Conservation (phyloP, 495 filamentous ascomycete genomes). For the Penicillium daleae region DNA sequence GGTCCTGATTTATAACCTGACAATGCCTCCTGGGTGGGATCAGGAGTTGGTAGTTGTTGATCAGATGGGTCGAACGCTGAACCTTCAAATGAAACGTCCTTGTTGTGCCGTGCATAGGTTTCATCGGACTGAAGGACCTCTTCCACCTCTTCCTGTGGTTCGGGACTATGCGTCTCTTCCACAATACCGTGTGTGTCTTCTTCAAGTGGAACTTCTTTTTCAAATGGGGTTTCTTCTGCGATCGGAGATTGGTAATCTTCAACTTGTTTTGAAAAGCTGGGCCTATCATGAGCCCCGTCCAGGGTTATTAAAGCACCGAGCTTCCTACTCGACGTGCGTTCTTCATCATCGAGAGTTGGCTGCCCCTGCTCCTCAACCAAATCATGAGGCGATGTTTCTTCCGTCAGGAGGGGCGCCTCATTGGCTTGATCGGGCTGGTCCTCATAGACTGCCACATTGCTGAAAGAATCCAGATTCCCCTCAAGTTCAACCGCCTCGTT, state of each 20-base stretch:
- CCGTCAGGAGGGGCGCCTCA: not conserved
- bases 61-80: not conserved
- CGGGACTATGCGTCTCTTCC: not conserved
- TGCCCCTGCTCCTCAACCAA: not conserved
- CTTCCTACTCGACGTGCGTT: not conserved
- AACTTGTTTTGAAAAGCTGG: not conserved
- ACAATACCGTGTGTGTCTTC: not conserved
- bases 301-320: not conserved
- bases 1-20: not conserved
- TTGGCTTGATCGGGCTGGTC: not conserved
- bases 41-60: constrained; percentile 28
- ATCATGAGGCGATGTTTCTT: not conserved
- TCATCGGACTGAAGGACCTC: not conserved
- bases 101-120: not conserved
- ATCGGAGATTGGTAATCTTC: not conserved
- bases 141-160: not conserved
- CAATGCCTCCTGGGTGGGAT: constrained; percentile 27
- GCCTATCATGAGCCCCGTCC: constrained; percentile 3
- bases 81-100: not conserved
- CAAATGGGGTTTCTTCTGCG: not conserved
- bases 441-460: not conserved
- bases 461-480: not conserved
- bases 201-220: not conserved
- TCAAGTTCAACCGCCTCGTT: not conserved
- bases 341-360: not conserved